Conservation (phyloP, 2,329 filamentous ascomycete genomes). For the Setomelanomma holmii region DNA sequence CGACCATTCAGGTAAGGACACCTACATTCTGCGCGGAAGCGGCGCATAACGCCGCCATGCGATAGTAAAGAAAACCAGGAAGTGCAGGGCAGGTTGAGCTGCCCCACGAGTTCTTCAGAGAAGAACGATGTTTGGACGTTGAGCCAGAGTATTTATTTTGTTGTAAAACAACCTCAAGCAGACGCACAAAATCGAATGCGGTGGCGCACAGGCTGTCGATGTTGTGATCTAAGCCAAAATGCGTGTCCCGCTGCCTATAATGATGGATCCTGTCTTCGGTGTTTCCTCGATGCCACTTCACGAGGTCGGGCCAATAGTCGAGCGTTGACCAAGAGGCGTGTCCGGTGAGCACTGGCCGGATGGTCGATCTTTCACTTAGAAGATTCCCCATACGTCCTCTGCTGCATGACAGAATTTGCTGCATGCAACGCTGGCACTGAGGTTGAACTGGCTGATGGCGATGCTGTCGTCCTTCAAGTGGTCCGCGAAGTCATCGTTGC, state of each 20-base stretch:
- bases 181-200: constrained; percentile 64
- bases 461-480: constrained; percentile 95
- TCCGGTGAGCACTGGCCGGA: constrained; percentile 30
- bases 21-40: constrained; percentile 23
- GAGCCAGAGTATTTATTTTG: constrained; percentile 78
- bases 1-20: constrained; percentile 15
- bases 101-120: constrained; percentile 55
- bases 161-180: constrained; percentile 81
- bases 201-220: constrained; percentile 63
- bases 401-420: constrained; percentile 99
- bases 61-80: constrained; percentile 39
- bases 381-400: constrained; percentile 93
- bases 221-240: constrained; percentile 70
- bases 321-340: constrained; percentile 31
- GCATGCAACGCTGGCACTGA: constrained; percentile 97
- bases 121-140: constrained; percentile 72
- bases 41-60: constrained; percentile 17
- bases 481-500: constrained; percentile 93
- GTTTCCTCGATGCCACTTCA: constrained; percentile 22
- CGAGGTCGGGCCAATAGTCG: constrained; percentile 30
- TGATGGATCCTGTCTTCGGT: constrained; percentile 36
- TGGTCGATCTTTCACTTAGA: constrained; percentile 61
- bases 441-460: constrained; percentile 96
- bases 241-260: constrained; percentile 42
- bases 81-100: constrained; percentile 68